phyloP scores from a whole-genome alignment of 257 asterid species.

The Salvia miltiorrhiza region DNA sequence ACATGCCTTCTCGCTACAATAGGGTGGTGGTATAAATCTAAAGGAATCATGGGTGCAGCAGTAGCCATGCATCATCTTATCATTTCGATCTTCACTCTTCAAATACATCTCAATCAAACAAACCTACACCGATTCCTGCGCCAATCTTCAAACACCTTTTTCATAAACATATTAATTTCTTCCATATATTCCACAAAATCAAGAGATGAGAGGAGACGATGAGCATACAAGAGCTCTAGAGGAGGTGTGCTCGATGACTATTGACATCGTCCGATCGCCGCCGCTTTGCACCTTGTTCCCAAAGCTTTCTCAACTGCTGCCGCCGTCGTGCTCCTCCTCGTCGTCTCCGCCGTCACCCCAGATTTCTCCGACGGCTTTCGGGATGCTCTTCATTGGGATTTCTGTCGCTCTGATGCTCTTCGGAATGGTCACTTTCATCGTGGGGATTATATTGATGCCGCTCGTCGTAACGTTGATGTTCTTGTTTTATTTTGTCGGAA shows the following conservation, averaged over 20 bases:
- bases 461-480: constrained; percentile 35
- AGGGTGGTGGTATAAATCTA: too few species aligned
- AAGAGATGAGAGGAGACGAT: constrained; percentile 28
- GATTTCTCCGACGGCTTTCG: constrained; percentile 50
- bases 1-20: too few species aligned
- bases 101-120: neutral
- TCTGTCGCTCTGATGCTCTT: constrained; percentile 57
- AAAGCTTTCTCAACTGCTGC: constrained; percentile 11
- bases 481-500: constrained; percentile 41
- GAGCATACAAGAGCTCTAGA: constrained; percentile 34
- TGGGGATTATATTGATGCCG: constrained; percentile 55
- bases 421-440: constrained; percentile 44
- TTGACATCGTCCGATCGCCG: constrained; percentile 38
- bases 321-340: constrained; percentile 23
- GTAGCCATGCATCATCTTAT: constrained; percentile 17
- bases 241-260: constrained; percentile 48
- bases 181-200: neutral
- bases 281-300: constrained; percentile 37
- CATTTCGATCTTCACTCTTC: constrained; percentile 13
- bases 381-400: constrained; percentile 50
- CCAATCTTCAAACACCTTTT: neutral
- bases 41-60: constrained; percentile 20
- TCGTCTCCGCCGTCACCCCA: constrained; percentile 20
- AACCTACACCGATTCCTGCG: too few species aligned
- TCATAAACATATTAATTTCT: neutral